phyloP scores from a whole-genome alignment of 148 eudicot species.

The Chenopodium suecicum region DNA sequence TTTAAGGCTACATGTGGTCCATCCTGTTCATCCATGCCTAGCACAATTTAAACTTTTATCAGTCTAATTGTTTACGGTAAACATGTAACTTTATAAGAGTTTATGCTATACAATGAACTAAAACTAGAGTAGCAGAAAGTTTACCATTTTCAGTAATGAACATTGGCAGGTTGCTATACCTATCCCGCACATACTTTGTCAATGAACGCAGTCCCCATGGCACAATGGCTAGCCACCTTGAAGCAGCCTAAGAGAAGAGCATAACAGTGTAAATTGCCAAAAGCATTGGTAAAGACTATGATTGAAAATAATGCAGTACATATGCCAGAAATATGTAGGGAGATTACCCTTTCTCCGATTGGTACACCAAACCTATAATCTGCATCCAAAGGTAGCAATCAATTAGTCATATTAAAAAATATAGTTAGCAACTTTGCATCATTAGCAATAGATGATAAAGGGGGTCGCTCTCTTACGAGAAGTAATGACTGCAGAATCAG shows the following conservation, averaged over 20 bases:
- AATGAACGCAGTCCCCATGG: conserved; percentile 88
- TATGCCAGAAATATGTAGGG: neutral
- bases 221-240: conserved; percentile 82
- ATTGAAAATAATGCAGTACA: neutral
- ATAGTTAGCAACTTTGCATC: neutral
- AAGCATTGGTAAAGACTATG: neutral
- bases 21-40: conserved; percentile 85
- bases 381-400: conserved; percentile 29
- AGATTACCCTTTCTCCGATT: conserved; percentile 79
- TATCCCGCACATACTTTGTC: conserved; percentile 52
- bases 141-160: conserved; percentile 86
- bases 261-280: neutral
- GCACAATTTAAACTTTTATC: neutral
- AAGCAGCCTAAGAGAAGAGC: conserved; percentile 57
- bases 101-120: neutral
- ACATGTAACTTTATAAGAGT: neutral
- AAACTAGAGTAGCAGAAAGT: neutral
- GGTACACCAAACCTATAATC: conserved; percentile 69
- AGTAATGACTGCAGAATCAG: conserved; percentile 69
- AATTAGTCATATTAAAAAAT: neutral
- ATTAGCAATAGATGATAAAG: neutral
- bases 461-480: conserved; percentile 50
- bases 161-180: conserved; percentile 70
- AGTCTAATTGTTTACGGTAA: neutral
- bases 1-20: conserved; percentile 39